Evolutionary conservation across 2,329 filamentous ascomycete species (phyloP), one percentile per base, ranked within the genome.

Genomic region (Blumeria graminis): DNA sequence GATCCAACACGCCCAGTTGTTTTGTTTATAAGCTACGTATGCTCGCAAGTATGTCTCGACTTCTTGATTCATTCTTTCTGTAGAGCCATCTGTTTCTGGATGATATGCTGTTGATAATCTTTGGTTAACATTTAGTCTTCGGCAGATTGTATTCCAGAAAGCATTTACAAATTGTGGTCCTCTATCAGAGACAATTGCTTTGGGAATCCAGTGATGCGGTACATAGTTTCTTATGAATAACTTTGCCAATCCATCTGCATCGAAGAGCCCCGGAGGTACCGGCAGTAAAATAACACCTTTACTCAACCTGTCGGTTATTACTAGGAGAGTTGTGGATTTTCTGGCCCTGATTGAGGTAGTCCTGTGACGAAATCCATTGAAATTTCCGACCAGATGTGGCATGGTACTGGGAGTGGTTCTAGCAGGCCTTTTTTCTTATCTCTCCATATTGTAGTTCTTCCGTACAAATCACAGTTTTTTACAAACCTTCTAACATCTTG

Each of bases 371-470:
- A 57, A 16, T 57, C 57, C 28, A 58, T 58, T 1, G 43, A 58
- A 35, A 58, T 58, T n/a, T 58, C 51, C 5, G 13, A 34, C 55
- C 32, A 58, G 22, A 58, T 56, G 4, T 46, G 16, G 13, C 38
- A 5, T 3, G 55, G 57, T 3, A 58, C 35, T 11, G 35, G 52
- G 6, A 58, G 36, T 16, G 57, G 35, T 39, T 57, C 57, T 18
- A 58, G 36, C 13, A 56, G 55, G n/a, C 55, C 57, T 36, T 56
- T 11, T 34, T 46, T 46, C 16, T 48, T 55, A 13, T 45, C 45
- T 36, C 52, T 18, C 55, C 39, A 58, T 1, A 46, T 43, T n/a
- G 53, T 52, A 9, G 38, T 46, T n/a, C 38, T 14, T 10, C 34
- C 28, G 18, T 41, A 58, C 13, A 6, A 33, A 35, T 58, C 35